Evolutionary conservation across 345 rosid species (phyloP).

Genomic region (Erodium maritimum): DNA sequence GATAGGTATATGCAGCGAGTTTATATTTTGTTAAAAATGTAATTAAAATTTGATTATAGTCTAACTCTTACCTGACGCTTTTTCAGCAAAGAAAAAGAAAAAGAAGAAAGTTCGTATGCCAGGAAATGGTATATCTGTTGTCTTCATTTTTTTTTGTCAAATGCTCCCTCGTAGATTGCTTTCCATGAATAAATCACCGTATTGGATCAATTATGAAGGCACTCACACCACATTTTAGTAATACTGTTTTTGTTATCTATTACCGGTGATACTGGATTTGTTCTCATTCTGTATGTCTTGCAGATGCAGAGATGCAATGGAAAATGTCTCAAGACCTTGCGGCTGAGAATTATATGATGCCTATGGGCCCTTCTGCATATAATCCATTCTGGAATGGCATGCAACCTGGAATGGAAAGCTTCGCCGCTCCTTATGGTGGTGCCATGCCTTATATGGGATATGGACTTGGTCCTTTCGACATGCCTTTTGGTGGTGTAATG

Average conservation of each 20-base stretch:
- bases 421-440: constrained; percentile 37
- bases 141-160: neutral
- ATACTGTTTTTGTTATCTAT: neutral
- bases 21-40: neutral
- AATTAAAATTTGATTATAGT: neutral
- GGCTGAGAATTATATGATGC: constrained; percentile 77
- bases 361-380: constrained; percentile 50
- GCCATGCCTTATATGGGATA: constrained; percentile 55
- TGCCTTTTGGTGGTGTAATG: constrained; percentile 45
- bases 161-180: constrained; percentile 1
- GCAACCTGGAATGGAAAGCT: constrained; percentile 69
- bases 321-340: constrained; percentile 48
- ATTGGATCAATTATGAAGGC: neutral
- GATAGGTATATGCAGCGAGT: constrained; percentile 33
- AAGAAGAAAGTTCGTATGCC: constrained; percentile 68
- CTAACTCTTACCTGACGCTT: constrained; percentile 5
- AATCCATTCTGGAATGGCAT: constrained; percentile 70
- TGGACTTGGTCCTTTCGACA: constrained; percentile 47
- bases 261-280: neutral
- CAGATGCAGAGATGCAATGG: constrained; percentile 56
- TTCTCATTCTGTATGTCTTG: neutral
- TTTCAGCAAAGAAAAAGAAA: constrained; percentile 68
- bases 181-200: neutral
- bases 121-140: constrained; percentile 29
- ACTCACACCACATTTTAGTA: neutral